Conservation (phyloP, 257 asterid species). For the Perilla frutescens region DNA sequence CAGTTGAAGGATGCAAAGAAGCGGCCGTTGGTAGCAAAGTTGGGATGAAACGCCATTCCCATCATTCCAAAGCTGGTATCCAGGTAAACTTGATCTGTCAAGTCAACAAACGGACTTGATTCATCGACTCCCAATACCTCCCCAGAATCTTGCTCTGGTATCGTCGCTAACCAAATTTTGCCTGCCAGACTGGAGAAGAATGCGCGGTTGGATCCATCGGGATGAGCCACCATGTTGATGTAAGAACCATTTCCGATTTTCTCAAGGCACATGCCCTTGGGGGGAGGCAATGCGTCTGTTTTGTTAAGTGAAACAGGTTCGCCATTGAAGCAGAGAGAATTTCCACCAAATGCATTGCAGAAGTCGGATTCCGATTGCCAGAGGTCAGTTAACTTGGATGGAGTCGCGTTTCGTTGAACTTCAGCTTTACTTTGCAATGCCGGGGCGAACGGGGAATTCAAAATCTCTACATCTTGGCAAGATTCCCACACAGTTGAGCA, state of each 20-base stretch:
- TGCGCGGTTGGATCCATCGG: conserved; percentile 86
- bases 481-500: conserved; percentile 82
- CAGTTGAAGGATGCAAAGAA: conserved; percentile 94
- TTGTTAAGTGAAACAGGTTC: conserved; percentile 52
- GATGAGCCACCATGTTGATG: conserved; percentile 87
- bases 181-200: conserved; percentile 88
- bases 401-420: conserved; percentile 50
- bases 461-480: conserved; percentile 61
- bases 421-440: conserved; percentile 63
- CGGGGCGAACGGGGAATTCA: conserved; percentile 85
- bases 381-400: conserved; percentile 67
- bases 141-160: conserved; percentile 90
- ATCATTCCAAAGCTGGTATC: conserved; percentile 79
- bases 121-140: conserved; percentile 64
- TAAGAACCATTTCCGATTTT: conserved; percentile 73
- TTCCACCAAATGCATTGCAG: conserved; percentile 75
- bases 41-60: conserved; percentile 97
- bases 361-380: conserved; percentile 82
- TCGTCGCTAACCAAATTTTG: conserved; percentile 73
- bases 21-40: conserved; percentile 73
- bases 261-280: conserved; percentile 85
- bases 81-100: conserved; percentile 78
- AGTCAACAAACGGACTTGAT: conserved; percentile 80
- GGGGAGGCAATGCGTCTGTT: conserved; percentile 48
- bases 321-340: conserved; percentile 71